Conservation (phyloP, 768 basidiomycete genomes). For the Asterophora lycoperdoides region DNA sequence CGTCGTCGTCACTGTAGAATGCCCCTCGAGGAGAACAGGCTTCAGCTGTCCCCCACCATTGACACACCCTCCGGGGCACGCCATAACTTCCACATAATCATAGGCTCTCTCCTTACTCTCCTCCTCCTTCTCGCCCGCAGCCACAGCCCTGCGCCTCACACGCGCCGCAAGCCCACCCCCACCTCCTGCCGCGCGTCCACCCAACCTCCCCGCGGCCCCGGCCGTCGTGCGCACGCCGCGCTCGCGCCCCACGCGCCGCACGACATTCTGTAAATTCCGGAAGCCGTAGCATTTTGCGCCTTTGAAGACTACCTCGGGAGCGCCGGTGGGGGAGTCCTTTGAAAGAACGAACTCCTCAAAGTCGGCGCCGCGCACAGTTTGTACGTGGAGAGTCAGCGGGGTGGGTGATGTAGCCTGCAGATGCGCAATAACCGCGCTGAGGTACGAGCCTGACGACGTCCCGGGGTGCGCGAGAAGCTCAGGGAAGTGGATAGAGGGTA, state of each 20-base stretch:
- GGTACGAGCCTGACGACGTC: constrained; percentile 88
- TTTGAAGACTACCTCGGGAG: constrained; percentile 71
- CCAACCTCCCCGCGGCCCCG: constrained; percentile 59
- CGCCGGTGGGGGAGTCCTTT: constrained; percentile 29
- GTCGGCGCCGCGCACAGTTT: constrained; percentile 66
- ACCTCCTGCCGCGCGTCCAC: constrained; percentile 17
- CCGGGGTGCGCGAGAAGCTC: constrained; percentile 77
- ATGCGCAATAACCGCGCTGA: constrained; percentile 70
- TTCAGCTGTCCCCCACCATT: constrained; percentile 93
- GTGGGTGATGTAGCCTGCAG: constrained; percentile 38
- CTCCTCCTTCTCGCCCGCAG: constrained; percentile 29
- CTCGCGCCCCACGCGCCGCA: constrained; percentile 87
- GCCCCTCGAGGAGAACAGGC: constrained; percentile 17
- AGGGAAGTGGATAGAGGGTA: constrained; percentile 40
- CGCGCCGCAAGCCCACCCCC: constrained; percentile 19
- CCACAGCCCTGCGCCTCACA: constrained; percentile 30
- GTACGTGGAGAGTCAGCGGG: constrained; percentile 48
- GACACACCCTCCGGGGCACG: constrained; percentile 95
- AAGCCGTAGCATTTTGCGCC: constrained; percentile 98
- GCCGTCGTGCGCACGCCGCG: constrained; percentile 66
- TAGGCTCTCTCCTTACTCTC: constrained; percentile 46
- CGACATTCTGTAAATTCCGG: constrained; percentile 94
- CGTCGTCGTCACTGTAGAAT: neutral
- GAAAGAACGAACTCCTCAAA: constrained; percentile 70
- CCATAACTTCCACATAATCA: constrained; percentile 98